Evolutionary conservation across 495 filamentous ascomycete genomes (phyloP).

Genomic region (Neurospora sp.): DNA sequence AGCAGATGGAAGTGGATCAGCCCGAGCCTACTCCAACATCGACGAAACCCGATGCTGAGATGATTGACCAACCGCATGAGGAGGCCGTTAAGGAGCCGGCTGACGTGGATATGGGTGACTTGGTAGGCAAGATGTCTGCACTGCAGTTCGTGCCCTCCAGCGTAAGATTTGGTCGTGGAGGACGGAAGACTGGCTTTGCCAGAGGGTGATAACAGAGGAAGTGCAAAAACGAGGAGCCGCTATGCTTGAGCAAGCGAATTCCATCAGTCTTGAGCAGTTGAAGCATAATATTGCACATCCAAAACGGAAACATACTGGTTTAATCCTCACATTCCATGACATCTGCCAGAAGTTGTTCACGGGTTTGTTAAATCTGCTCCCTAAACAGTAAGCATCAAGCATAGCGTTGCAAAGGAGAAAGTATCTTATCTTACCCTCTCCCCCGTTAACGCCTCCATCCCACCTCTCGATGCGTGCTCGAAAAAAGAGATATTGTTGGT

Average conservation of each 20-base stretch:
- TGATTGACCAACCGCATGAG: not conserved
- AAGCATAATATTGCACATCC: not conserved
- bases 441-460: not conserved
- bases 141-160: slow-evolving; percentile 74
- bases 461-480: not conserved
- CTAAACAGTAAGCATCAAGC: not conserved
- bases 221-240: not conserved
- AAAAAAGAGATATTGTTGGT: not conserved
- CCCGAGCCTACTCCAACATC: not conserved
- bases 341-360: not conserved
- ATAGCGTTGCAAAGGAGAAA: not conserved
- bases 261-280: not conserved
- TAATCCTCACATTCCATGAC: not conserved
- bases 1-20: not conserved
- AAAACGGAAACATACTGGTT: not conserved
- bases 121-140: slow-evolving; percentile 72
- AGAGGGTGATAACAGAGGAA: slow-evolving; percentile 14
- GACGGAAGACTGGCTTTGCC: slow-evolving; percentile 38
- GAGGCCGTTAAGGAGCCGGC: slow-evolving; percentile 9
- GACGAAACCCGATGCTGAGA: not conserved
- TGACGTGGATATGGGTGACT: slow-evolving; percentile 57
- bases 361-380: not conserved
- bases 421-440: not conserved
- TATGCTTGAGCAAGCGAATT: not conserved
- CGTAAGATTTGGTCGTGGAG: slow-evolving; percentile 58